Percentiles rank a stretch among this genome's conserved stretches.
Conservation (phyloP, 73 alveolate genomes). For the Breviolum minutum region DNA sequence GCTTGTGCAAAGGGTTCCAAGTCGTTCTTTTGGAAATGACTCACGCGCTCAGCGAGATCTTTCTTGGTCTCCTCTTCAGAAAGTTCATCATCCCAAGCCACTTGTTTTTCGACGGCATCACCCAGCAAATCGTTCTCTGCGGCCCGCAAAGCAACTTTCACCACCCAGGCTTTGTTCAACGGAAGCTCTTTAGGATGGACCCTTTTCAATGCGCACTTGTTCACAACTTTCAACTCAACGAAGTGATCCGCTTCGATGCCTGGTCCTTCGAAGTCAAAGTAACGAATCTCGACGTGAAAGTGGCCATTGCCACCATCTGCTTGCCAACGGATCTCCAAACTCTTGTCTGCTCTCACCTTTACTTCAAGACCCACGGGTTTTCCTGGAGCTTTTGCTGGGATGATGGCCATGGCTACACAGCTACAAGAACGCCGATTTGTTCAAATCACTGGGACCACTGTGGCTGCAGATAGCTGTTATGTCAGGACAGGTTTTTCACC, state of each 20-base stretch:
- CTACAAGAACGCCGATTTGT: too few species aligned
- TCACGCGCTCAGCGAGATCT: background rate
- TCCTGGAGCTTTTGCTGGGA: background rate
- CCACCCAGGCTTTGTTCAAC: conserved; percentile 28
- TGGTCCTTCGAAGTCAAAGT: conserved; percentile 2
- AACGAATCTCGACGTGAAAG: conserved; percentile 23
- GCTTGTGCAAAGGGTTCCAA: background rate
- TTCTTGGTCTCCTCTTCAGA: background rate
- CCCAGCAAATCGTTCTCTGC: background rate
- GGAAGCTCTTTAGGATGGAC: conserved; percentile 19
- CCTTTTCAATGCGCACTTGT: background rate
- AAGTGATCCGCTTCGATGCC: background rate
- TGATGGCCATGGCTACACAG: background rate
- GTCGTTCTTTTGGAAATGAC: background rate
- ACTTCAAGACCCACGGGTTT: background rate
- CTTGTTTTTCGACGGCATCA: background rate
- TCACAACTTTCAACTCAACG: background rate
- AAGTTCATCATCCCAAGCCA: conserved; percentile 16
- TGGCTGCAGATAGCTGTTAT: too few species aligned
- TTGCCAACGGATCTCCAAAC: conserved; percentile 49
- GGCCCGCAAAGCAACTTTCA: background rate
- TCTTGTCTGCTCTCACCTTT: conserved; percentile 11
- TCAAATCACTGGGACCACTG: too few species aligned
- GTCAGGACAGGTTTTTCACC: too few species aligned
- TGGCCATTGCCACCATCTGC: background rate